Percentiles rank a stretch among this genome's conserved stretches.
These are phyloP conservation scores for Syzygium jambos DNA, from an alignment of 345 rosid species.

Conservation along the genomic window DNA sequence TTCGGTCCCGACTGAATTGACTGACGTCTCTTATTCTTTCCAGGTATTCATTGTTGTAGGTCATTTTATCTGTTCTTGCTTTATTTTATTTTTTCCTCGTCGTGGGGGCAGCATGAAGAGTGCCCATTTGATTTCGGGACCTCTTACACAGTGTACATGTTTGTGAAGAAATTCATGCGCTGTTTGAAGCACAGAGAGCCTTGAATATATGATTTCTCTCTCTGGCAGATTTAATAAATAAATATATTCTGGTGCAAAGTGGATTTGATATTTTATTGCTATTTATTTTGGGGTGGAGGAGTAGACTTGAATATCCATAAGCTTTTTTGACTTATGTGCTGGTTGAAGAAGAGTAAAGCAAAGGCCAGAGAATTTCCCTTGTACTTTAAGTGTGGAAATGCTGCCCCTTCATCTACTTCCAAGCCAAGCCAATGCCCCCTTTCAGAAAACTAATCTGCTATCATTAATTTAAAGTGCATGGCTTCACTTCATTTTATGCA, in stretches of 20 bases:
- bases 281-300: not conserved
- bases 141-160: not conserved
- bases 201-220: not conserved
- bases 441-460: slow-evolving; percentile 35
- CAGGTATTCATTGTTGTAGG: not conserved
- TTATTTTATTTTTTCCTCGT: not conserved
- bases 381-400: slow-evolving; percentile 74
- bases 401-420: slow-evolving; percentile 68
- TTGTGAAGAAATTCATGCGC: not conserved
- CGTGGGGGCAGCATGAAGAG: not conserved
- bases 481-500: slow-evolving; percentile 29
- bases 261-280: not conserved
- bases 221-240: not conserved
- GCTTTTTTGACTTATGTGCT: slow-evolving; percentile 21
- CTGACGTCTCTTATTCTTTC: not conserved
- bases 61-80: not conserved
- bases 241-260: not conserved
- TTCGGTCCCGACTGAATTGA: not conserved
- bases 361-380: slow-evolving; percentile 58
- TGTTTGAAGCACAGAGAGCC: not conserved
- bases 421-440: slow-evolving; percentile 77
- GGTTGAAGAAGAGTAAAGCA: slow-evolving; percentile 66
- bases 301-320: slow-evolving; percentile 16
- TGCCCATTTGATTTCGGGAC: not conserved
- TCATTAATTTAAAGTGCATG: slow-evolving; percentile 37